Evolutionary conservation across 176 grass and related monocot genomes (phyloP), one percentile per base, ranked within the genome.

Genomic region (Carex pumila): DNA sequence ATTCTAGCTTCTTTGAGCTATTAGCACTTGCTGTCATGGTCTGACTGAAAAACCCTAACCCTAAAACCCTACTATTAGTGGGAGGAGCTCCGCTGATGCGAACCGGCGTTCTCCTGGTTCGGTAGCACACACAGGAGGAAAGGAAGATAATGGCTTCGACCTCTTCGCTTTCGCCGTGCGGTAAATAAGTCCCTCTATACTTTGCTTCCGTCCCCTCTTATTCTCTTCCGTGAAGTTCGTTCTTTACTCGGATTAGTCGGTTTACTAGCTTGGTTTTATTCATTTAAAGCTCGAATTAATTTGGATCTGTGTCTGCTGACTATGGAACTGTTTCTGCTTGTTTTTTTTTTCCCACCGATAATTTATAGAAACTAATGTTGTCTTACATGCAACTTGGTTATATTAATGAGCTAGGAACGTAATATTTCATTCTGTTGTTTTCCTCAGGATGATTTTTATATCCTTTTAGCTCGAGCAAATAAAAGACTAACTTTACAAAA

Each of bases 41-140:
- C 36, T 65, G 61, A 37, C 37, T 82, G 39, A 61, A 82, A 82
- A 82, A 82, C 80, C 80, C 80, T 82, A 82, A 65, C 61, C 71
- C 34, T 83, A 83, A 80, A 83, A 67, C 80, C 80, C 80, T 68
- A 52, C 80, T 53, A 2, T 10, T 30, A 62, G 25, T 56, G 21
- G 73, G 79, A 59, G 54, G 52, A 82, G 61, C 61, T 83, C 12
- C 12, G n/a, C 43, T 68, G 62, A 66, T 66, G 80, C 61, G 19
- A 83, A 30, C 19, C 21, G 7, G 3, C 49, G 59, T 3, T 66
- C 5, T 67, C 19, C 25, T 52, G 50, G 14, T 68, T 65, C 22
- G 80, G 15, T 83, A 82, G 61, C 41, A 7, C 43, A 30, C 41
- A 7, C 43, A 30, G 41, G 6, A 83, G 80, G 34, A 9, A 82